A percentile compares a stretch with the other conserved stretches of the same genome.
Conservation (phyloP, 345 rosid species). For the Physaria fendleri region DNA sequence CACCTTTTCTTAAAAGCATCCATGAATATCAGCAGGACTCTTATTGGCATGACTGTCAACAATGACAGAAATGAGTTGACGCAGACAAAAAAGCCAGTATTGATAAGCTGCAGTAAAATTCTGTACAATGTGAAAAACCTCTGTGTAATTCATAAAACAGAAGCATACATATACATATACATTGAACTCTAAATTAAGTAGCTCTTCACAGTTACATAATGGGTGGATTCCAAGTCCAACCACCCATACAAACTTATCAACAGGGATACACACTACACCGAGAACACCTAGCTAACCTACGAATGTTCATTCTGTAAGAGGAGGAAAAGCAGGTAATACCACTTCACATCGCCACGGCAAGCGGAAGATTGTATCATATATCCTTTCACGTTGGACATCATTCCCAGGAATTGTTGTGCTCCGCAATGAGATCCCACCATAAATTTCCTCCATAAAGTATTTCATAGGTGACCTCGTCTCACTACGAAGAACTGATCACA, state of each 20-base stretch:
- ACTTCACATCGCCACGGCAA: slow-evolving; percentile 99
- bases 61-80: slow-evolving; percentile 90
- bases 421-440: slow-evolving; percentile 63
- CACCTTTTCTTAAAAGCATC: slow-evolving; percentile 56
- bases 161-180: not conserved
- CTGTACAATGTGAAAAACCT: slow-evolving; percentile 19
- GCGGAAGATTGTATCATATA: slow-evolving; percentile 91
- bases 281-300: not conserved
- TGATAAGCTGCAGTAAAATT: slow-evolving; percentile 71
- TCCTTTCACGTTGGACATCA: slow-evolving; percentile 83
- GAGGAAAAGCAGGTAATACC: slow-evolving; percentile 43
- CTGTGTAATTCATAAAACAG: not conserved
- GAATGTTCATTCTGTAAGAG: not conserved
- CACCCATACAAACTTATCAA: not conserved
- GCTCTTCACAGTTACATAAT: not conserved
- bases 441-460: slow-evolving; percentile 72
- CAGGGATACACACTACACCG: not conserved
- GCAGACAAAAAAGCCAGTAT: slow-evolving; percentile 97
- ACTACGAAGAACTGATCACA: slow-evolving; percentile 41
- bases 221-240: not conserved
- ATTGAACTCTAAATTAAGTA: not conserved
- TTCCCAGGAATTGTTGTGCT: slow-evolving; percentile 67
- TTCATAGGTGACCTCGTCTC: slow-evolving; percentile 69
- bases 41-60: slow-evolving; percentile 94
- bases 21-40: slow-evolving; percentile 59